Evolutionary conservation across 176 grass and related monocot genomes (phyloP), one percentile per base, ranked within the genome.

Genomic region (Oryza punctata): DNA sequence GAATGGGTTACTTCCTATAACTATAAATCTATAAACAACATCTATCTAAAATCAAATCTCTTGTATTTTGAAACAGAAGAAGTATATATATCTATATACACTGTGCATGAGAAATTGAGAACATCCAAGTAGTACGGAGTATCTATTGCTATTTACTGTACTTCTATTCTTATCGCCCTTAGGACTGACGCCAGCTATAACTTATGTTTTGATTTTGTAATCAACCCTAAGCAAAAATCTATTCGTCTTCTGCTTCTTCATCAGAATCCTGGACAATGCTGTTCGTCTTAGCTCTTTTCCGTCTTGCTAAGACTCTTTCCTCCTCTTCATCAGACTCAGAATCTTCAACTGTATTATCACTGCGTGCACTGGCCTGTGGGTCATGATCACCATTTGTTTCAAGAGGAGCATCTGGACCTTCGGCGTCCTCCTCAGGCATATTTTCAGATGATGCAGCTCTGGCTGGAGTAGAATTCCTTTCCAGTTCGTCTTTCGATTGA

Each of bases 191-290:
- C 18, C 19, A 37, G 16, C 41, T 76, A 65, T 13, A 46, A 21
- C 12, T 66, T 41, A 75, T 12, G 7, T 7, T 81, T 68, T 79
- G 40, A 57, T 77, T 47, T 82, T 43, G 9, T 52, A 19, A n/a
- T 2, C 57, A 24, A 23, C 57, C 19, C 15, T 67, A 67, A 33
- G 60, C 8, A 88, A 66, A 66, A 72, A 65, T 37, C 72, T 77
- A 85, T 67, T 79, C 25, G 21, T 46, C 67, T 87, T 63, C 78
- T 18, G 47, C 37, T 29, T 91, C 94, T 3, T 87, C 90, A 87
- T 94, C 90, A 28, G 94, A 94, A 78, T 97, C 88, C 30, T 94
- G 82, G 15, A 97, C 88, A 32, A 89, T 45, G 46, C 67, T 89
- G 67, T 80, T 87, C 78, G 61, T 91, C 76, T 89, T 94, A 65